Base-by-base conservation (phyloP, 805 yeast genomes). In the Wickerhamiella qilinensis region DNA sequence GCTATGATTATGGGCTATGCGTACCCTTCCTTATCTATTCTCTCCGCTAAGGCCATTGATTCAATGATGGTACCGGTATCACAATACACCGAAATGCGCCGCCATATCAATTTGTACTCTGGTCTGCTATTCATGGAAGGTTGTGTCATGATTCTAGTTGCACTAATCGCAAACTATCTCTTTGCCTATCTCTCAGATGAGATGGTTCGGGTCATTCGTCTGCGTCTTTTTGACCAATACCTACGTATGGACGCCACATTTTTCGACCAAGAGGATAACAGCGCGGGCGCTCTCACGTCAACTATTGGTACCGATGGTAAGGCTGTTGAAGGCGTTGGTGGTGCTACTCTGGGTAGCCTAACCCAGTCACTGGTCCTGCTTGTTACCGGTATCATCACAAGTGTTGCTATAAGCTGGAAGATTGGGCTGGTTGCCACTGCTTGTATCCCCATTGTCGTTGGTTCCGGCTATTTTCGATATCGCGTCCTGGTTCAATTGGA, bases 111-210 rank as follows among this genome's bases (percentile, higher is more conserved):
- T 42, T 53, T 47, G 21, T 50, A 47, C 33, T 36, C 57, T 9
- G 60, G 56, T 4, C 55, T 54, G 48, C 50, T 55, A 43, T 57
- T 58, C 43, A 53, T 58, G 56, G 40, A 55, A 25, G 63, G 59
- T 20, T 43, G 47, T 21, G 42, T 58, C 21, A 44, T 56, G 24
- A 41, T 54, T 30, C 27, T 53, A 24, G 38, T 40, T 14, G 54
- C 51, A 25, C 19, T 45, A 15, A 20, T 46, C 20, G 47, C 53
- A 39, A 43, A 49, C 24, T 27, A 46, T 17, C 39, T 43, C 20
- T 41, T 58, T 16, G 38, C 54, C 2, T 40, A 45, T 31, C 46
- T 60, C 6, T 50, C 59, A 2, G 56, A 53, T 36, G 42, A 50
- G n/a, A 48, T 60, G 3, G 59, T 54, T n/a, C 42, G 46, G 17